These are phyloP conservation scores for Paraconiothyrium brasiliense DNA, from an alignment of 2,329 filamentous ascomycete species.

Conservation along the genomic window DNA sequence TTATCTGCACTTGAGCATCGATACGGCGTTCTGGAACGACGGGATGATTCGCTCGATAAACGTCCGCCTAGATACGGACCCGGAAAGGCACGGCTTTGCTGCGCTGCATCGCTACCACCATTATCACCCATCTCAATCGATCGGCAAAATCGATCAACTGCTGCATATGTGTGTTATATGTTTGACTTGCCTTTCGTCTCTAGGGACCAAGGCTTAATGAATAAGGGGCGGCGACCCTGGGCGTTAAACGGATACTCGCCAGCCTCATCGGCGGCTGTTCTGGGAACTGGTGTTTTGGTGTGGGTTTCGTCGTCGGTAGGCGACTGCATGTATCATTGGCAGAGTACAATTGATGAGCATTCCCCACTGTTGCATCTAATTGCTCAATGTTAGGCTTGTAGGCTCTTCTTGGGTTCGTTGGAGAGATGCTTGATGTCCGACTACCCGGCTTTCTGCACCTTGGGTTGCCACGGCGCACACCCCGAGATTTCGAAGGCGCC, in stretches of 20 bases:
- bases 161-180: background rate
- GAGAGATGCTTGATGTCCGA: no score
- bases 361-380: background rate
- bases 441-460: no score
- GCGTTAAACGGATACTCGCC: conserved; percentile 2
- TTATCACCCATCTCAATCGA: background rate
- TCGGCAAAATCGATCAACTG: background rate
- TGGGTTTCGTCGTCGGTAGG: background rate
- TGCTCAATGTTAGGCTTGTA: background rate
- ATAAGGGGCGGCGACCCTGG: conserved; percentile 4
- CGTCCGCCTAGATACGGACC: background rate
- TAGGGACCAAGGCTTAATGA: background rate
- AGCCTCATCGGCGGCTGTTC: conserved; percentile 6
- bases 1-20: conserved; percentile 20
- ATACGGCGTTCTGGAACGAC: conserved; percentile 29
- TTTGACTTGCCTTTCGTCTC: background rate
- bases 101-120: background rate
- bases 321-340: conserved; percentile 1
- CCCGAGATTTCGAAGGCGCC: no score
- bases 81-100: background rate
- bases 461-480: no score
- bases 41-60: conserved; percentile 11
- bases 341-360: conserved; percentile 9
- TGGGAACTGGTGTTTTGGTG: background rate
- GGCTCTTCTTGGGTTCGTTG: background rate